Percentiles rank a stretch among this genome's conserved stretches.
Evolutionary conservation across 148 eudicot genomes (phyloP).

Genomic region (Vaccinium myrtillus): DNA sequence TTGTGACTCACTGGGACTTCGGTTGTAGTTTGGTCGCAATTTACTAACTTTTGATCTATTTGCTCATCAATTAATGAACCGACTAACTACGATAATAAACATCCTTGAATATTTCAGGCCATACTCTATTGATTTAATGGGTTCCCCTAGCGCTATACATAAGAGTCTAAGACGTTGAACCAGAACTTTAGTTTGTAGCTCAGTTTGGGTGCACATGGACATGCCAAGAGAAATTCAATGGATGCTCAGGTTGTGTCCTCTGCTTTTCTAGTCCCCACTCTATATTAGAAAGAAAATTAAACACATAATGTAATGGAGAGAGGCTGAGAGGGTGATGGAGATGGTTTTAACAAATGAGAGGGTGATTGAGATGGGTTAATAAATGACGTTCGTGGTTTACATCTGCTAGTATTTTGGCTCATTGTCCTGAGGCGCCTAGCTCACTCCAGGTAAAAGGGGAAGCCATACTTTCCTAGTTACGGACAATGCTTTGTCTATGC

Average conservation of each 20-base stretch:
- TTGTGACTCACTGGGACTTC: background rate
- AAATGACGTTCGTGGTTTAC: background rate
- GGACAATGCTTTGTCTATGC: background rate
- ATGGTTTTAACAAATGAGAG: too few relatives aligned
- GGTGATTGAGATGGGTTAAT: background rate
- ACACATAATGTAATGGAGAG: background rate
- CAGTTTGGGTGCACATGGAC: background rate
- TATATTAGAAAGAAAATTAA: background rate
- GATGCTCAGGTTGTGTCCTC: background rate
- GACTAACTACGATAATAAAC: background rate
- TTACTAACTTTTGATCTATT: background rate
- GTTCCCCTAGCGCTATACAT: background rate
- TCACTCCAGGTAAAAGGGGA: background rate
- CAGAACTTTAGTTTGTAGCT: background rate
- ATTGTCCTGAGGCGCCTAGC: background rate
- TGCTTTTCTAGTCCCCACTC: too few relatives aligned
- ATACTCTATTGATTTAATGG: background rate
- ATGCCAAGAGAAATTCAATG: background rate
- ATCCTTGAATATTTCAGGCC: background rate
- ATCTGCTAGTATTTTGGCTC: slow-evolving; percentile 3
- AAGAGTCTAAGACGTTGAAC: background rate
- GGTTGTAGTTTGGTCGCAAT: background rate
- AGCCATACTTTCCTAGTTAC: background rate
- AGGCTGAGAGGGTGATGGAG: background rate
- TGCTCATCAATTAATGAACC: background rate